Base-by-base conservation (phyloP, 768 basidiomycete species). In the Boletus huronensis region DNA sequence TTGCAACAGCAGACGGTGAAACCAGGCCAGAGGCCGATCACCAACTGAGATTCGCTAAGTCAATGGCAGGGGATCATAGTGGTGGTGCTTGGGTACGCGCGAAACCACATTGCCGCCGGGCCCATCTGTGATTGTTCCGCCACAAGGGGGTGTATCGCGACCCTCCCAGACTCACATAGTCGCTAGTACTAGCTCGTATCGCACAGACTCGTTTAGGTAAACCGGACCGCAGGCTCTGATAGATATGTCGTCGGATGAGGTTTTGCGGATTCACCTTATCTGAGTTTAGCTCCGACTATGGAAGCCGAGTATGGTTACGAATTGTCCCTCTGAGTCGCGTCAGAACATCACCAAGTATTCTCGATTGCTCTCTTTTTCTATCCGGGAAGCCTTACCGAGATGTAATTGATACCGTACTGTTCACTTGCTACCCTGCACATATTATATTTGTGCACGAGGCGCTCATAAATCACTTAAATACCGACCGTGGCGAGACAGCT, bases 401-500 rank as follows among this genome's bases (percentile, higher is more conserved):
- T 65, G 64, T 53, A 59, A 69, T 70, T 65, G 65, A 59, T 52
- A 38, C 70, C 69, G 64, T 68, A 38, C 47, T 57, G 61, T 57
- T 58, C 50, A 48, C 45, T 53, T 39, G 43, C 53, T 64, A 72
- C 67, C 68, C 65, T 72, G 64, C 52, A 43, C 53, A 42, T 46
- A 54, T 62, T 59, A 55, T 64, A 60, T 64, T 59, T 66, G 29
- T 52, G 49, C 72, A 73, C 64, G 69, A 73, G 72, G 72, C 70
- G 53, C 58, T 50, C 39, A 58, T 60, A 64, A 64, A 60, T 53
- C 59, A 65, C 61, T 71, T 74, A 74, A 73, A 69, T 70, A 63
- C 75, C 73, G 72, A 71, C 65, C 59, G 59, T 62, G 58, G 58
- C 65, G 67, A 65, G 55, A 50, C 44, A 19, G 49, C n/a, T 48